Conservation (phyloP, 352 stramenopile genomes). For the Aphanomyces euteiches region DNA sequence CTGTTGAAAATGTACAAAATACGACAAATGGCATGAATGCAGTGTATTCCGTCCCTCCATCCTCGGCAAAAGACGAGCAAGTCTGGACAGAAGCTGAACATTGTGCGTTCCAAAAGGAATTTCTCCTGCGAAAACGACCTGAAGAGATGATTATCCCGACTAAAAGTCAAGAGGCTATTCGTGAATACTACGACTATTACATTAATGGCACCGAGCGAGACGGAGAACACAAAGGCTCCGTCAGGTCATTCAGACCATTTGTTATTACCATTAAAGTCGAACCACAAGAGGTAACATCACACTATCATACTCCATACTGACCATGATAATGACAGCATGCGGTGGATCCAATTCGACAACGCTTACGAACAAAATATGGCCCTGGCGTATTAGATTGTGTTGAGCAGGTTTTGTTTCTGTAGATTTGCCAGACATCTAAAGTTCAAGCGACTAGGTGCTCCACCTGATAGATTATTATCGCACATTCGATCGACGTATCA, state of each 20-base stretch:
- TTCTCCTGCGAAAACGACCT: background rate
- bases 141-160: background rate
- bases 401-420: conserved; percentile 71
- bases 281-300: conserved; percentile 48
- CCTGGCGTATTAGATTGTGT: conserved; percentile 50
- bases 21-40: too few relatives aligned
- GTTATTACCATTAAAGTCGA: conserved; percentile 44
- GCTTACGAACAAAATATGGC: conserved; percentile 64
- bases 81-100: conserved; percentile 18
- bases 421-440: conserved; percentile 29
- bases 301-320: conserved; percentile 18
- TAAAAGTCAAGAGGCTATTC: conserved; percentile 3
- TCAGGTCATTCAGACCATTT: conserved; percentile 4
- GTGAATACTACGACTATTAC: background rate
- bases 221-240: background rate
- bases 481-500: conserved; percentile 65
- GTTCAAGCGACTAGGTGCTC: conserved; percentile 41
- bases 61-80: background rate
- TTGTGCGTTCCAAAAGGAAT: background rate
- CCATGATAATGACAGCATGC: background rate
- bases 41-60: too few relatives aligned
- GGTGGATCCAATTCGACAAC: conserved; percentile 25
- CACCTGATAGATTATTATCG: conserved; percentile 81
- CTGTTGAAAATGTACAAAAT: too few relatives aligned
- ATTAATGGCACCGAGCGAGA: background rate